A percentile compares a stretch with the other conserved stretches of the same genome.
Evolutionary conservation across 148 eudicot species (phyloP).

Genomic region (Heliamphora exappendiculata): DNA sequence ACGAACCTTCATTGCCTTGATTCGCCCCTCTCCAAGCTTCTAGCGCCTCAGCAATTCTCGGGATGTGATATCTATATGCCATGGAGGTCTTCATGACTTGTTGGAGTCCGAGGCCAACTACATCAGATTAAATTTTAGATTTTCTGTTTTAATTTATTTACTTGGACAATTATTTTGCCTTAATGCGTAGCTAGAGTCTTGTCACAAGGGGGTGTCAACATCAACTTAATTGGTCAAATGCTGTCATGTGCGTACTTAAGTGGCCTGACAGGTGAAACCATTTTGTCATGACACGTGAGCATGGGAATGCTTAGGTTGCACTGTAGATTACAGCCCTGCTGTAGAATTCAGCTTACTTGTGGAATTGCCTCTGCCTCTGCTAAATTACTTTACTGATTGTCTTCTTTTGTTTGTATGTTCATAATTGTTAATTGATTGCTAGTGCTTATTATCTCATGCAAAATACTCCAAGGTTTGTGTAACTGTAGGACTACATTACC

Average conservation of each 20-base stretch:
- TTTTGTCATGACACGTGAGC: too few relatives aligned
- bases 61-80: too few relatives aligned
- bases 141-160: neutral
- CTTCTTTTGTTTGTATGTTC: neutral
- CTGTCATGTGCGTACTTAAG: neutral
- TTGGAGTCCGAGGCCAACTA: neutral
- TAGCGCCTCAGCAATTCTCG: too few relatives aligned
- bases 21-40: too few relatives aligned
- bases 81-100: neutral
- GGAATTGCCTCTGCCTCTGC: neutral
- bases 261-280: neutral
- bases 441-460: neutral
- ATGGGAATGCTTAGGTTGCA: neutral
- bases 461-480: neutral
- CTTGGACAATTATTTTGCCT: neutral
- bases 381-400: neutral
- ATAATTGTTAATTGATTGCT: neutral
- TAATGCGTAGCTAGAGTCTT: neutral
- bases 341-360: neutral
- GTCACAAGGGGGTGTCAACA: neutral
- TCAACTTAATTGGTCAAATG: neutral
- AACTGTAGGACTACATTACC: neutral
- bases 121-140: neutral
- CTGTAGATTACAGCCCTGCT: neutral
- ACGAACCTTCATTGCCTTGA: too few relatives aligned